These are phyloP conservation scores for Sistotremastrum niveocremeum DNA, from an alignment of 768 basidiomycete genomes.

Conservation along the genomic window DNA sequence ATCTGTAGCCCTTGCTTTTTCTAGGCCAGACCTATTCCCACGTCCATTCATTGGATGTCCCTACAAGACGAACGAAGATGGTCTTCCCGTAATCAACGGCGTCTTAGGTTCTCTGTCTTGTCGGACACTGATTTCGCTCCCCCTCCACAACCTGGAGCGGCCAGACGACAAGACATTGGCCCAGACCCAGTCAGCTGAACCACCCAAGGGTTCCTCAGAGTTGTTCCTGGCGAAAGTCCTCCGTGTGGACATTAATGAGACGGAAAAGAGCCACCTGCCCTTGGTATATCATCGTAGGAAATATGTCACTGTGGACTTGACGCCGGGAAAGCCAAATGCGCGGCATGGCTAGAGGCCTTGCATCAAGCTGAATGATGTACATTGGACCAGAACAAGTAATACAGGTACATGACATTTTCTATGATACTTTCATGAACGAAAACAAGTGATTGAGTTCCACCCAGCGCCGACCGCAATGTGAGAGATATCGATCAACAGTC, in stretches of 20 bases:
- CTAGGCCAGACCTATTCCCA: slow-evolving; percentile 55
- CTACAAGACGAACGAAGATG: slow-evolving; percentile 34
- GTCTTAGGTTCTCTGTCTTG: slow-evolving; percentile 65
- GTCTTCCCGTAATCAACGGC: slow-evolving; percentile 44
- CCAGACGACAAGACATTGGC: slow-evolving; percentile 17
- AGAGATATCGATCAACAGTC: slow-evolving; percentile 68
- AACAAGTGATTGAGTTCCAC: slow-evolving; percentile 74
- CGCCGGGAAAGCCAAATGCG: too few relatives aligned
- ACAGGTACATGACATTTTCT: too few relatives aligned
- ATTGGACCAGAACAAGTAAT: too few relatives aligned
- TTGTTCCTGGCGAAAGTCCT: slow-evolving; percentile 74
- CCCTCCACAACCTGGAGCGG: slow-evolving; percentile 37
- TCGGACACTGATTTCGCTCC: slow-evolving; percentile 44
- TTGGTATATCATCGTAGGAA: slow-evolving; percentile 49
- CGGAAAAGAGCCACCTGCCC: slow-evolving; percentile 20
- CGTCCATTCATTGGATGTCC: slow-evolving; percentile 34
- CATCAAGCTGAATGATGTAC: too few relatives aligned
- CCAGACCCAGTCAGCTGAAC: not conserved
- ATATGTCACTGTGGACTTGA: slow-evolving; percentile 35
- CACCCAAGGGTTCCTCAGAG: slow-evolving; percentile 32
- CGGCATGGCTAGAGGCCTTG: too few relatives aligned
- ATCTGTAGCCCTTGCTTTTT: slow-evolving; percentile 51
- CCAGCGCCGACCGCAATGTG: slow-evolving; percentile 81
- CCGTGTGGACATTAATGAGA: slow-evolving; percentile 30
- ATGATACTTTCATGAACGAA: slow-evolving; percentile 59